phyloP scores from a whole-genome alignment of 768 basidiomycete genomes.

The Grammothele lineata region DNA sequence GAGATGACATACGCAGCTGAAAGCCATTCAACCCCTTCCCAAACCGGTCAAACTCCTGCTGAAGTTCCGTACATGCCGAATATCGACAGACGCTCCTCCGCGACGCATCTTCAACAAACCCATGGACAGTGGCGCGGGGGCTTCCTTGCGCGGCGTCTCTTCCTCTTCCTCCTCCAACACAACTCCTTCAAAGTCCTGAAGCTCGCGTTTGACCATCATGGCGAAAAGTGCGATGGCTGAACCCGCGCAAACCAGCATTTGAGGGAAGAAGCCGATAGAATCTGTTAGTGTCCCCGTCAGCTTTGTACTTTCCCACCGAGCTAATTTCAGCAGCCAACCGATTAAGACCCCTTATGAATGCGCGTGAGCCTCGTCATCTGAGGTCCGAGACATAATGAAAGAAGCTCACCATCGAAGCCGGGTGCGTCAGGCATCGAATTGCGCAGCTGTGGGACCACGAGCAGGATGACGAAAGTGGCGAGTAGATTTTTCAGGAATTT shows the following conservation, averaged over 20 bases:
- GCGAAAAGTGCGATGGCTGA: conserved; percentile 40
- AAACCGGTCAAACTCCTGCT: neutral
- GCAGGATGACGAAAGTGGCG: conserved; percentile 37
- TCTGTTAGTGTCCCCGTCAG: conserved; percentile 30
- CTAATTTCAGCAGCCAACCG: conserved; percentile 29
- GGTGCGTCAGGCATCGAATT: conserved; percentile 57
- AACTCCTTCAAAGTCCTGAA: conserved; percentile 7
- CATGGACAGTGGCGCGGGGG: conserved; percentile 16
- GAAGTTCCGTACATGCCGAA: conserved; percentile 16
- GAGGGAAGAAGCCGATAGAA: conserved; percentile 54
- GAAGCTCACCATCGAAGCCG: conserved; percentile 37
- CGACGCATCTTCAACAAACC: conserved; percentile 19
- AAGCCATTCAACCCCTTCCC: too few relatives aligned
- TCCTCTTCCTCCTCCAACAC: neutral
- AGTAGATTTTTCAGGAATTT: conserved; percentile 35
- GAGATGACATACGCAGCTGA: too few relatives aligned
- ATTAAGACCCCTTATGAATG: conserved; percentile 42
- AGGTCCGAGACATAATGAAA: neutral
- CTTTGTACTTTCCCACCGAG: neutral
- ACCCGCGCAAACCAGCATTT: conserved; percentile 45
- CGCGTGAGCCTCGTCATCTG: conserved; percentile 4
- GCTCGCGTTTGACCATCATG: conserved; percentile 39
- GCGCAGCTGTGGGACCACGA: conserved; percentile 47
- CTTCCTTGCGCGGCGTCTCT: conserved; percentile 7
- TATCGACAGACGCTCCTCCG: conserved; percentile 22